These are phyloP conservation scores for Mortierella antarctica DNA, from an alignment of 192 early-diverging fungal genomes.

Conservation along the genomic window DNA sequence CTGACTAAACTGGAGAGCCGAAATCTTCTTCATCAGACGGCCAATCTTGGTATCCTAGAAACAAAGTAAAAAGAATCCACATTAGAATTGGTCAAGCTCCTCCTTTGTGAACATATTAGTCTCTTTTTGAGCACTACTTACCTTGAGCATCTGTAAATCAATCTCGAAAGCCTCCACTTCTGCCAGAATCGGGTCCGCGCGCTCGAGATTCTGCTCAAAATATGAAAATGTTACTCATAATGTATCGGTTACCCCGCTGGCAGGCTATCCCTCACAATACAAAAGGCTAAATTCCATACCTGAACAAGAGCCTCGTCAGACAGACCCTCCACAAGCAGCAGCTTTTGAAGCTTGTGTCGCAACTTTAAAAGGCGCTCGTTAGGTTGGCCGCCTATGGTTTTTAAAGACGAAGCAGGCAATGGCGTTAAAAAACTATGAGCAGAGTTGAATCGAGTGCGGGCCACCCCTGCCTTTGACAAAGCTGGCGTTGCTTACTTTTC, in stretches of 20 bases:
- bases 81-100: background rate
- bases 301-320: slow-evolving; percentile 44
- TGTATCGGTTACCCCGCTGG: too few relatives aligned
- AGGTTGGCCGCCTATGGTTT: slow-evolving; percentile 35
- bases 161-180: slow-evolving; percentile 59
- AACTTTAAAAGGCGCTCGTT: slow-evolving; percentile 50
- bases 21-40: slow-evolving; percentile 58
- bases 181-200: slow-evolving; percentile 45
- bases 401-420: background rate
- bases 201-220: slow-evolving; percentile 28
- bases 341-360: slow-evolving; percentile 56
- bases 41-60: slow-evolving; percentile 58
- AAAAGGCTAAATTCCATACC: slow-evolving; percentile 9
- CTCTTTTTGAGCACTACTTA: background rate
- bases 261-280: too few relatives aligned
- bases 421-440: background rate
- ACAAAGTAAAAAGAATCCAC: background rate
- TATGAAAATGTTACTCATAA: background rate
- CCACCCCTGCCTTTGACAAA: background rate
- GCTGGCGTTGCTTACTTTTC: slow-evolving; percentile 18
- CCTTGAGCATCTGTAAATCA: slow-evolving; percentile 55
- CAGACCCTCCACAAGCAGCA: slow-evolving; percentile 45
- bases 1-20: slow-evolving; percentile 37
- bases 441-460: background rate
- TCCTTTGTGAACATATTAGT: background rate